Base-by-base conservation (phyloP, 768 basidiomycete species). In the Tubosaeta sp. region DNA sequence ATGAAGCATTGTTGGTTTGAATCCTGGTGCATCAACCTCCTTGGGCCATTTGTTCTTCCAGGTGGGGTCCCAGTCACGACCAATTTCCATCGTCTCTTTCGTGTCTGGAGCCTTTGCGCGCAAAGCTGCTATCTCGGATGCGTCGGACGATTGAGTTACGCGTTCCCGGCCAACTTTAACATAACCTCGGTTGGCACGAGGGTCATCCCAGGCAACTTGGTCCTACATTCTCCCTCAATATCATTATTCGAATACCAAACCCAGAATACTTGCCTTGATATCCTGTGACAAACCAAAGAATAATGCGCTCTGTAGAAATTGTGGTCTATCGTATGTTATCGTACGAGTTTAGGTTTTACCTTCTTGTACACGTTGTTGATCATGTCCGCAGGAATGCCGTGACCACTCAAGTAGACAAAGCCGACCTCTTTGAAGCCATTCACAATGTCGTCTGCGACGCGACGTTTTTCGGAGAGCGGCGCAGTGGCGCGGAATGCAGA, bases 21-120 rank as follows among this genome's bases (percentile, higher is more conserved):
- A 94, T 9, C 65, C 74, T 1, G 89, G 86, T 1, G 71, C 80
- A 46, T 82, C 76, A 2, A 53, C 60, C 59, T 88, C 82, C 38
- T 71, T 69, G 4, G 87, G 90, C 91, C 92, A 94, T 56, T 77
- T 76, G 64, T 94, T 94, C 64, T 79, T 82, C 84, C 85, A 90
- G 34, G 69, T 75, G 14, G 77, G 72, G 57, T 88, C 89, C 82
- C 86, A 87, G 51, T 94, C 90, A 22, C 86, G 77, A 27, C 92
- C 90, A 40, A 94, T 92, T 66, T 94, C 91, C 83, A 94, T 90
- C 8, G 82, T 75, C 67, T 94, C 90, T 67, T 91, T 90, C 69
- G 70, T 82, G 63, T 91, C 90, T 0, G 91, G 90, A 0, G 90
- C 82, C 52, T 81, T 82, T 51, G 71, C 73, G n/a, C 91, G 82